Conservation (phyloP, 495 filamentous ascomycete genomes). For the Lasiosphaeria ovina region DNA sequence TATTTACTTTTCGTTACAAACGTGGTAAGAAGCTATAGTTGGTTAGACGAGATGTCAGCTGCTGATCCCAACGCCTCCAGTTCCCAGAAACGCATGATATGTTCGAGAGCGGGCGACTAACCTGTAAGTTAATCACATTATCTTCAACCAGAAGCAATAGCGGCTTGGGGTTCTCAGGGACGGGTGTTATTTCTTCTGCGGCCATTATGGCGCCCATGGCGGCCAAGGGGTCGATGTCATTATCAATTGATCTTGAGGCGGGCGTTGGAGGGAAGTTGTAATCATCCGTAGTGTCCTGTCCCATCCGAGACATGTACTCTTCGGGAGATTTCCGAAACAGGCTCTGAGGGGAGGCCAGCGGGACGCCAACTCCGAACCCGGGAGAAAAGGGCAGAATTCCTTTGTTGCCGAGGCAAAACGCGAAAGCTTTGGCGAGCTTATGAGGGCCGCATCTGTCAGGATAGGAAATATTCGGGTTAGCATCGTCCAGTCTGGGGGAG, state of each 20-base stretch:
- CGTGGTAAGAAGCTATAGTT: slow-evolving; percentile 9
- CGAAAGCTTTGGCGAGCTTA: slow-evolving; percentile 17
- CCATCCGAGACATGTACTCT: slow-evolving; percentile 1
- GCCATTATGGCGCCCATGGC: too few relatives aligned
- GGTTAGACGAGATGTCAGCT: background rate
- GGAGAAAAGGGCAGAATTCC: background rate
- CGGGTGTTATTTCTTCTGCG: background rate
- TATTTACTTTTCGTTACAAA: slow-evolving; percentile 5
- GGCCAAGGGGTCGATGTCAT: too few relatives aligned
- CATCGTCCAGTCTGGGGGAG: background rate
- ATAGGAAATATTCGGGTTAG: background rate
- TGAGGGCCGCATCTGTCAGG: slow-evolving; percentile 15
- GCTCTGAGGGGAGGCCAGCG: background rate
- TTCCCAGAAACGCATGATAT: too few relatives aligned
- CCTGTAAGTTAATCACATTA: slow-evolving; percentile 7
- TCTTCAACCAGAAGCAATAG: slow-evolving; percentile 10
- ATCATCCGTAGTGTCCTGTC: background rate
- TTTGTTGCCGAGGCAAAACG: slow-evolving; percentile 8
- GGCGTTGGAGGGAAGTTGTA: background rate
- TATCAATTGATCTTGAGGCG: background rate
- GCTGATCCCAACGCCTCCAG: background rate
- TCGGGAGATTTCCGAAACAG: background rate
- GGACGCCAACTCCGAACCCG: background rate
- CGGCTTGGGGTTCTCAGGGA: background rate
- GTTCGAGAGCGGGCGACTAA: background rate